These are phyloP conservation scores for Metschnikowia orientalis DNA, from an alignment of 805 yeast species.

Conservation along the genomic window DNA sequence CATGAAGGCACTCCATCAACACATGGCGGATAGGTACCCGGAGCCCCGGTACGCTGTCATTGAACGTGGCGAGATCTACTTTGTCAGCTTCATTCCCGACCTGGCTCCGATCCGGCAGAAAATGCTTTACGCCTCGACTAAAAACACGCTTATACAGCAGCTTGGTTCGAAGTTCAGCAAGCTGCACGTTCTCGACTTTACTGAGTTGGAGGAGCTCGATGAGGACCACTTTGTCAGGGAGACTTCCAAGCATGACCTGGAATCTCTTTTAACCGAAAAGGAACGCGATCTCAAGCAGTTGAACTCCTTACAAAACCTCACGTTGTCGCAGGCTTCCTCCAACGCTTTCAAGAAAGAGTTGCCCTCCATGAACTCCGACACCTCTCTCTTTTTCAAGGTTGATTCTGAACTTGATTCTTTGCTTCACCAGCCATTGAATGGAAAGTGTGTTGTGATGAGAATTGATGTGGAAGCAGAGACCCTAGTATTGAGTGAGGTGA, in stretches of 20 bases:
- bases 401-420: constrained; percentile 22
- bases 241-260: constrained; percentile 18
- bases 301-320: constrained; percentile 30
- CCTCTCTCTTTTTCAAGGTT: constrained; percentile 13
- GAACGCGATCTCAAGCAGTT: constrained; percentile 51
- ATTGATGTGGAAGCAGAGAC: constrained; percentile 49
- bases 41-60: constrained; percentile 35
- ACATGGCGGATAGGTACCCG: constrained; percentile 26
- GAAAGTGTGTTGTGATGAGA: constrained; percentile 43
- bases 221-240: constrained; percentile 39
- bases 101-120: constrained; percentile 73
- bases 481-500: constrained; percentile 11
- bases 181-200: constrained; percentile 41
- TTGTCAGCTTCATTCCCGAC: constrained; percentile 86
- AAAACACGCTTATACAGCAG: constrained; percentile 67
- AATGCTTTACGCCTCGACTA: constrained; percentile 93
- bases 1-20: constrained; percentile 21
- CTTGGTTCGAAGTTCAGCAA: constrained; percentile 61
- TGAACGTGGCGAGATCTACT: constrained; percentile 33
- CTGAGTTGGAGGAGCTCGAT: constrained; percentile 53
- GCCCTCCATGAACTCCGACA: constrained; percentile 31
- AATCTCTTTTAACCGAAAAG: constrained; percentile 52
- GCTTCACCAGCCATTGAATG: constrained; percentile 14
- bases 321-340: constrained; percentile 20
- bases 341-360: constrained; percentile 21